Evolutionary conservation across 768 basidiomycete species (phyloP).

Genomic region (Lenzites betulinus): DNA sequence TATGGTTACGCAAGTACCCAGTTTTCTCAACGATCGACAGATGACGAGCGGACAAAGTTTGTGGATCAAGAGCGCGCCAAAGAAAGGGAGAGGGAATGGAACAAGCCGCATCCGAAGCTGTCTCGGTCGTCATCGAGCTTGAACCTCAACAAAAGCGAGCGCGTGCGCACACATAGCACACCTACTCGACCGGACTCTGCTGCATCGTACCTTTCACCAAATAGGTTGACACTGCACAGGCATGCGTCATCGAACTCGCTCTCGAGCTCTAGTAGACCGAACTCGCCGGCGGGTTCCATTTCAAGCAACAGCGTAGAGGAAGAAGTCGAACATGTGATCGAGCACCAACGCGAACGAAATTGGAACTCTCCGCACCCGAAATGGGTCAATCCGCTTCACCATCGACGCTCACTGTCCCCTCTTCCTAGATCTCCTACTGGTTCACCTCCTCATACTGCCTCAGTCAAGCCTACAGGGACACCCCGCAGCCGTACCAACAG

Average conservation of each 20-base stretch:
- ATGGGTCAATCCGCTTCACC: conserved; percentile 39
- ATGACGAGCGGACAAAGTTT: conserved; percentile 46
- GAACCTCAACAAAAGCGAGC: conserved; percentile 32
- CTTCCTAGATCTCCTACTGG: conserved; percentile 19
- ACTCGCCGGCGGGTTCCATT: conserved; percentile 45
- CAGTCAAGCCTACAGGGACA: not conserved
- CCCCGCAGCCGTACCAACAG: conserved; percentile 11
- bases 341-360: conserved; percentile 63
- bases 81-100: conserved; percentile 60
- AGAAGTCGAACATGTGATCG: conserved; percentile 33
- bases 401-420: conserved; percentile 19
- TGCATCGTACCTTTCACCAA: conserved; percentile 37
- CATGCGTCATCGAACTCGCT: conserved; percentile 21
- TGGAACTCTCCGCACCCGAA: conserved; percentile 69
- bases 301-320: conserved; percentile 32
- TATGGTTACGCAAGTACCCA: conserved; percentile 5
- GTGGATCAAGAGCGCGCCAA: conserved; percentile 45
- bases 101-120: conserved; percentile 42
- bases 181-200: conserved; percentile 45
- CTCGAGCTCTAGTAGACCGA: conserved; percentile 38
- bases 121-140: conserved; percentile 48
- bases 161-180: conserved; percentile 38
- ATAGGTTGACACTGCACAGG: conserved; percentile 12
- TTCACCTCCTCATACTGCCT: conserved; percentile 10
- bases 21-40: conserved; percentile 32